phyloP scores from a whole-genome alignment of 768 basidiomycete species.

The Podaxis sp. region DNA sequence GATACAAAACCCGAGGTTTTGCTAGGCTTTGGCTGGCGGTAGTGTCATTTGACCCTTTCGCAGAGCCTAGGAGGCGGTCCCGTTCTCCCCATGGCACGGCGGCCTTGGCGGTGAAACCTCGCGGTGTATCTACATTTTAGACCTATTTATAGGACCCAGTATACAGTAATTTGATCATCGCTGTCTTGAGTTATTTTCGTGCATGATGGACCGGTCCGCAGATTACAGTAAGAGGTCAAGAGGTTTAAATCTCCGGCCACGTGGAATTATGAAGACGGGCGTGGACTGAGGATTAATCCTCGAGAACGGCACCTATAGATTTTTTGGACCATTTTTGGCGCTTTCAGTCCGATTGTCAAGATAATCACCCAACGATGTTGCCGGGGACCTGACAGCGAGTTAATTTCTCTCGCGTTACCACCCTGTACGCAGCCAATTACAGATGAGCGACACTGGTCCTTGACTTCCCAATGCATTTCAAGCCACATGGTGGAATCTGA shows the following conservation, averaged over 20 bases:
- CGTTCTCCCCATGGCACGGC: background rate
- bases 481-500: background rate
- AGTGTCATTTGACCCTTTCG: constrained; percentile 6
- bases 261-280: no score
- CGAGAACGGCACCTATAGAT: no score
- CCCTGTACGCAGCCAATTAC: background rate
- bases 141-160: background rate
- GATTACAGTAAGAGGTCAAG: no score
- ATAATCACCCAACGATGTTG: no score
- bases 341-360: no score
- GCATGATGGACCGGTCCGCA: no score
- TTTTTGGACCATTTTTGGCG: no score
- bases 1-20: constrained; percentile 4
- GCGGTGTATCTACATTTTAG: background rate
- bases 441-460: background rate
- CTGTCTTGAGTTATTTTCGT: background rate
- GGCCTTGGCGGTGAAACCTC: constrained; percentile 9
- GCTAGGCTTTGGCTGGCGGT: background rate
- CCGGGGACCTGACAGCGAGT: no score
- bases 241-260: no score
- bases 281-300: no score
- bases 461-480: background rate
- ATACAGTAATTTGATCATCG: background rate
- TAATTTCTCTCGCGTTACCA: no score
- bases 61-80: background rate